Base-by-base conservation (phyloP, 2,329 filamentous ascomycete species). In the Arthrobotrys sinensis region DNA sequence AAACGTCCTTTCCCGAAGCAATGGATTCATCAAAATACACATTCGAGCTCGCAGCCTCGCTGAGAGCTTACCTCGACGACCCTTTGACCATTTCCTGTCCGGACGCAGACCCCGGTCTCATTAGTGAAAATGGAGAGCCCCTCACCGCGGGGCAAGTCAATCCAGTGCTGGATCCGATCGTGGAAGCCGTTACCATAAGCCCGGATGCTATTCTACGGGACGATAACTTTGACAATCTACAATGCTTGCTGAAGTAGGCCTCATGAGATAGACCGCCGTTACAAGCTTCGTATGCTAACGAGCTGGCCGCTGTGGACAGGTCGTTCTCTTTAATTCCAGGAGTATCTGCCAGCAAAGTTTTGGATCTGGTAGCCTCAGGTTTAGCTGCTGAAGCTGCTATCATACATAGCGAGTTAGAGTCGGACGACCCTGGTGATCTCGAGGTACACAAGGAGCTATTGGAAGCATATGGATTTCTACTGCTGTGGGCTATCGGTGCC, bases 11-110 rank as follows among this genome's bases (percentile, higher is more conserved):
- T 60, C n/a, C 10, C 4, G 19, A 11, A 34, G 11, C 6, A 28
- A 77, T 77, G 73, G 60, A 48, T 24, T 28, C 36, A 16, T 57
- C 52, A 2, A 63, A 43, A 46, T 57, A 69, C 84, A 89, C 91
- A 83, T 99, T 99, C 86, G 93, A 98, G 85, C 93, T 99, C 85
- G 97, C 97, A 85, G 92, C 97, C 87, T 93, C 94, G 81, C 91
- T 98, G 85, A 97, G 97, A 88, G 90, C 93, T 84, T 99, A 97
- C 86, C 93, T 97, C 89, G 96, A 93, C 85, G 95, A 98, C 84
- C 95, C 96, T 7, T 87, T 90, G 53, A 89, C 90, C 45, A 92
- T 98, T 70, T 87, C 92, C 6, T 97, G 94, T 1, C 91, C 92
- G 50, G 95, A 98, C 84, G 96, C 94, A 70, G 92, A 96, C 81